Evolutionary conservation across 2,329 filamentous ascomycete species (phyloP), one percentile per base, ranked within the genome.

Genomic region (Leptographium lundbergii): DNA sequence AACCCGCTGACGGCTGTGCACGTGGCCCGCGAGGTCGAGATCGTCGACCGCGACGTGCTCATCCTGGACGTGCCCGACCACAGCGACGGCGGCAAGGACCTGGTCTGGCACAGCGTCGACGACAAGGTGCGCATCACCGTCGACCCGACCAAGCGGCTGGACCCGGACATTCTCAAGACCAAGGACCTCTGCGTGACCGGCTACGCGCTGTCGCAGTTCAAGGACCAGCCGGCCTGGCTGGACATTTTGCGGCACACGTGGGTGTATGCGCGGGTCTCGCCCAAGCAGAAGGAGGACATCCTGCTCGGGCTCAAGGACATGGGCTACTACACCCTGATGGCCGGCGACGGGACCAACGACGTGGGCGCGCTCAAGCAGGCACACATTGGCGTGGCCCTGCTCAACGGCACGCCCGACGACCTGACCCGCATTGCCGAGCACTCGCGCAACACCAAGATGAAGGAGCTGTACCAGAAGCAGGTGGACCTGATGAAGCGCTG

Each of bases 201-300:
- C 59, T 96, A 96, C 70, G 94, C 94, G 50, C 77, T 99, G 57
- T 81, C 86, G 57, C 94, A 95, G 71, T 95, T 95, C 78, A 89
- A 88, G 73, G 88, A 82, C 59, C 87, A 96, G 69, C 66, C 81
- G 59, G 90, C 85, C 55, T 87, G 91, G 74, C 78, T 81, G 57
- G 82, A 89, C 59, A 79, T 99, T 56, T 80, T 97, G 36, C 87
- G 91, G 56, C 82, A 97, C 72, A 85, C 91, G 17, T 99, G 94
- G 94, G 94, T 99, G 5, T 99, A 99, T 69, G 94, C 94, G 65
- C 90, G 94, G 68, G 94, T 99, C 11, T 99, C 94, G 1, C 94
- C 94, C 10, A 96, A 96, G 78, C 94, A 99, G 69, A 99, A 99
- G 77, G 94, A 99, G 72, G 91, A 97, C 58, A 97, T 99, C 68